Evolutionary conservation across 1,284 basidiomycete genomes (phyloP).

Genomic region (Kalmanozyma brasiliensis): DNA sequence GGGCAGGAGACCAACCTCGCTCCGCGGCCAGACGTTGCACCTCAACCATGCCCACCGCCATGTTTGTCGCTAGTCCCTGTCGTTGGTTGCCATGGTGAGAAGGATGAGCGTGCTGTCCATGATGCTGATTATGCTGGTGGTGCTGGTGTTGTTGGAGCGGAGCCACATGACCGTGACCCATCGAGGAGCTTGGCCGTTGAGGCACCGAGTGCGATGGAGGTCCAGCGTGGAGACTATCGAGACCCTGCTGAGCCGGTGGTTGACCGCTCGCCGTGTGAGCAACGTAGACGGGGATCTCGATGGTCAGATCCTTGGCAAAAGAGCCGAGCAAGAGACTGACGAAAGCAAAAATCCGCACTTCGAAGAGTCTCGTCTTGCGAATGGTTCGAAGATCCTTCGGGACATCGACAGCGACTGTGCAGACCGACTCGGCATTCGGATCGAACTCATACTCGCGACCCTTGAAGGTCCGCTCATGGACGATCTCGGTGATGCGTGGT

Average conservation of each 20-base stretch:
- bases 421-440: constrained; percentile 53
- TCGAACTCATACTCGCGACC: constrained; percentile 60
- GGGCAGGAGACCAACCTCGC: constrained; percentile 61
- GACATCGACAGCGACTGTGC: constrained; percentile 54
- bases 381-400: constrained; percentile 58
- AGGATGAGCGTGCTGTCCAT: constrained; percentile 8
- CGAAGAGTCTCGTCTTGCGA: constrained; percentile 59
- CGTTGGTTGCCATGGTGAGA: constrained; percentile 21
- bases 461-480: constrained; percentile 57
- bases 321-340: constrained; percentile 56
- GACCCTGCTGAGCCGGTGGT: constrained; percentile 12
- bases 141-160: constrained; percentile 19
- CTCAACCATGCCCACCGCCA: constrained; percentile 35
- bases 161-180: constrained; percentile 22
- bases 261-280: constrained; percentile 55
- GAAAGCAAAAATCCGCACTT: constrained; percentile 50
- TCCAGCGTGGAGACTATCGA: constrained; percentile 12
- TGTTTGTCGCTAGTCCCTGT: constrained; percentile 14
- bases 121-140: constrained; percentile 14
- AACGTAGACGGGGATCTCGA: constrained; percentile 60
- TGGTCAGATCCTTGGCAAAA: constrained; percentile 60
- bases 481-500: constrained; percentile 60
- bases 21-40: constrained; percentile 49
- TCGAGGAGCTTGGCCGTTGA: constrained; percentile 38
- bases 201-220: constrained; percentile 20